Base-by-base conservation (phyloP, 1,139 yeast genomes). In the Geotrichum restrictum region DNA sequence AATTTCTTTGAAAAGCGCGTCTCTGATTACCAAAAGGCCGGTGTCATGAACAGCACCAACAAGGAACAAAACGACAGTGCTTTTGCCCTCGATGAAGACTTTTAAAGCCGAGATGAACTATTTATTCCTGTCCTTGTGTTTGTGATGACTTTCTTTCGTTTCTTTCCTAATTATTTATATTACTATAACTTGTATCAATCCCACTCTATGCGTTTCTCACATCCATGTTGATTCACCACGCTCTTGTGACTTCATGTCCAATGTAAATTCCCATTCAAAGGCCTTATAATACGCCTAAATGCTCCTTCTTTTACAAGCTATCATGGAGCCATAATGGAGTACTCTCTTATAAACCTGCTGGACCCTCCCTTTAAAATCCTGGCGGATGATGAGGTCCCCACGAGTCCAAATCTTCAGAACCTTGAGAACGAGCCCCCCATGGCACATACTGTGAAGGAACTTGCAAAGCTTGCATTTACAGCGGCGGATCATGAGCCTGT, bases 1-100 rank as follows among this genome's bases (percentile, higher is more conserved):
- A 93, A 93, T 78, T 93, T 94, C 81, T 93, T 93, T 69, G 99
- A 93, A 79, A 93, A 93, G 82, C 86, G 98, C 74, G 98, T 93
- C 58, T 86, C 96, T 57, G 99, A 94, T 73, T 94, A 94, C 76
- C 97, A 93, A 76, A 93, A 93, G 78, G 98, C 98, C 53, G 98
- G 98, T 76, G 98, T 93, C 65, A 93, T 93, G 95, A 89, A 85
- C 54, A 73, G 74, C 48, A 66, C 68, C 45, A 60, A 64, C 54
- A 69, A 69, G 61, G 77, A 71, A 56, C 64, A 72, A 48, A 71
- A 68, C 54, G 72, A 66, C 42, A 78, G 76, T 60, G 76, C 77
- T 44, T 74, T 74, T 62, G 65, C 69, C 42, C 64, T 74, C 47
- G 76, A 74, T 60, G 78, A 74, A 62, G 78, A 74, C 57, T 74